Evolutionary conservation across 176 grass and related monocot genomes (phyloP).

Genomic region (Luzula sylvatica): DNA sequence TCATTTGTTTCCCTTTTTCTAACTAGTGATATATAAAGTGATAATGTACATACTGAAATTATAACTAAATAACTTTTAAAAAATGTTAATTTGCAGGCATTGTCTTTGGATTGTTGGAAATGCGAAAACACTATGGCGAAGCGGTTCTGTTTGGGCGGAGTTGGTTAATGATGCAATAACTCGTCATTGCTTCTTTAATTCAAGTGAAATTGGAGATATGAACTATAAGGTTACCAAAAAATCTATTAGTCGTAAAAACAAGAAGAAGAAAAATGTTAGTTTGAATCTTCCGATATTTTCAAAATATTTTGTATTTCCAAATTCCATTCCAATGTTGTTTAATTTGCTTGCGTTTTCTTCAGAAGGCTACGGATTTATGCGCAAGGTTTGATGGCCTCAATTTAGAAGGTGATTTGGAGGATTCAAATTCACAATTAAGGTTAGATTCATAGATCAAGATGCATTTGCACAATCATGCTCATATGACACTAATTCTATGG

Average conservation of each 20-base stretch:
- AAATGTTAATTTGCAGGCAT: constrained; percentile 28
- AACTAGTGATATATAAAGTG: too few species aligned
- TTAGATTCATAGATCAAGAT: not conserved
- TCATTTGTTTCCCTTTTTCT: too few species aligned
- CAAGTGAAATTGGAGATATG: constrained; percentile 15
- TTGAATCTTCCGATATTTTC: not conserved
- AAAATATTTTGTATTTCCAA: not conserved
- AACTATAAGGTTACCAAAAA: constrained; percentile 13
- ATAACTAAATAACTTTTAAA: not conserved
- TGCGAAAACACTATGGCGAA: constrained; percentile 30
- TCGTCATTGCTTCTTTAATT: constrained; percentile 52
- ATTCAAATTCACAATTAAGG: constrained; percentile 3
- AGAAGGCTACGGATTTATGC: constrained; percentile 11
- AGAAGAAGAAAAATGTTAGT: constrained; percentile 3
- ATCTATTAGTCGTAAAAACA: constrained; percentile 18
- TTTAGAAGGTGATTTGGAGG: not conserved
- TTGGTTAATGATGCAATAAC: constrained; percentile 37
- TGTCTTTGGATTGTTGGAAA: constrained; percentile 67
- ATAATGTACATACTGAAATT: too few species aligned
- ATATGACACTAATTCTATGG: too few species aligned
- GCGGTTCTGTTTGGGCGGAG: constrained; percentile 46
- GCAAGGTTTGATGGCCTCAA: constrained; percentile 5
- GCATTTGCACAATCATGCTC: too few species aligned
- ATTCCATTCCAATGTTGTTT: too few species aligned
- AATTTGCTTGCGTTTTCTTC: not conserved